Evolutionary conservation across 768 basidiomycete species (phyloP).

Genomic region (Leccinum rimulosum): DNA sequence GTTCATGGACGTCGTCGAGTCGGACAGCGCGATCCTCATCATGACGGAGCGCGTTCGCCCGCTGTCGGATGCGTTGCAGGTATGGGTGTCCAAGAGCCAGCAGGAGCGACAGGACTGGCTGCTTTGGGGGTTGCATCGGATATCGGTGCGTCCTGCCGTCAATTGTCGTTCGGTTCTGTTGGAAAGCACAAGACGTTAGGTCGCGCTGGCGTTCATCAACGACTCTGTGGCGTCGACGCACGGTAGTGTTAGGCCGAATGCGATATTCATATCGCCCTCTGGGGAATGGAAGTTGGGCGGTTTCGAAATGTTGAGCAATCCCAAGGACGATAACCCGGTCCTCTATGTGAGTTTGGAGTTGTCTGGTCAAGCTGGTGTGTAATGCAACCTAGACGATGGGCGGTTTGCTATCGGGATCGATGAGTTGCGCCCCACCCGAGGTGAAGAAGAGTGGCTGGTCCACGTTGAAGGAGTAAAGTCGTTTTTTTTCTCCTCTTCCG

Average conservation of each 20-base stretch:
- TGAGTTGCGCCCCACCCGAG: conserved; percentile 73
- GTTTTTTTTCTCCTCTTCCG: background rate
- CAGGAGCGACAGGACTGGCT: conserved; percentile 84
- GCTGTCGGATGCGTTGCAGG: conserved; percentile 56
- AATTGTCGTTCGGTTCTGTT: background rate
- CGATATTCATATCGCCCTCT: conserved; percentile 87
- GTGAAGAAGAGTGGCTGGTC: conserved; percentile 88
- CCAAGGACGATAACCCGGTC: conserved; percentile 73
- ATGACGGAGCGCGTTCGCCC: conserved; percentile 94
- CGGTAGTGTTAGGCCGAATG: conserved; percentile 69
- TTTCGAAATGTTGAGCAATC: conserved; percentile 84
- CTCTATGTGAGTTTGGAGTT: conserved; percentile 63
- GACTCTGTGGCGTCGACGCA: conserved; percentile 80
- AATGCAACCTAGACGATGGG: conserved; percentile 57
- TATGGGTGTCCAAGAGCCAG: conserved; percentile 59
- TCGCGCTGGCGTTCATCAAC: conserved; percentile 88
- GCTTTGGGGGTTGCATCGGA: conserved; percentile 89
- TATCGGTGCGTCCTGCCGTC: conserved; percentile 55
- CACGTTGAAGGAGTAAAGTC: conserved; percentile 69
- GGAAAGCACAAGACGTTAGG: conserved; percentile 40
- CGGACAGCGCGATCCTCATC: conserved; percentile 83
- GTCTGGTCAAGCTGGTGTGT: conserved; percentile 8
- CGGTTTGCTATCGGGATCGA: conserved; percentile 58
- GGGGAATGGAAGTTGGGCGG: conserved; percentile 98
- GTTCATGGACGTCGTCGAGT: conserved; percentile 91